Conservation (phyloP, 805 yeast genomes). For the Myxozyma kluyveri region DNA sequence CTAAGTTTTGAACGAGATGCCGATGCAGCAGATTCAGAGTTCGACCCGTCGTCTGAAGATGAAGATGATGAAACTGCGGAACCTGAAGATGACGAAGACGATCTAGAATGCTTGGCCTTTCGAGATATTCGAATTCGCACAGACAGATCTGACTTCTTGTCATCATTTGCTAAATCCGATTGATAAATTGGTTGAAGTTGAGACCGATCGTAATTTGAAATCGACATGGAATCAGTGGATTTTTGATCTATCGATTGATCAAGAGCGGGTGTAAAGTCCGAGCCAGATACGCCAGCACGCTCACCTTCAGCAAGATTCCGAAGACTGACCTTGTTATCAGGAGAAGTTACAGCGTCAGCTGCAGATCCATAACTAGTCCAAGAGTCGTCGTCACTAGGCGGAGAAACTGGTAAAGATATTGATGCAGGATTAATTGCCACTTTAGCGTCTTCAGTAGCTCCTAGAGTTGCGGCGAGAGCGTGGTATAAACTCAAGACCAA, state of each 20-base stretch:
- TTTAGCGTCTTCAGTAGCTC: conserved; percentile 11
- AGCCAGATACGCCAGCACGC: conserved; percentile 1
- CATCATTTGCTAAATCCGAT: background rate
- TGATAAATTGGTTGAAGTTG: background rate
- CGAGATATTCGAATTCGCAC: background rate
- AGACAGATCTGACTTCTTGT: background rate
- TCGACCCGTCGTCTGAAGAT: background rate
- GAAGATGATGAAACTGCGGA: background rate
- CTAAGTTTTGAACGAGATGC: background rate
- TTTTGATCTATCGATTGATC: too few relatives aligned
- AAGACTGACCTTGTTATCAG: background rate
- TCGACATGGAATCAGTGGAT: too few relatives aligned
- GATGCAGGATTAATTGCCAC: background rate
- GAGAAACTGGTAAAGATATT: background rate
- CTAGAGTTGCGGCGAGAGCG: conserved; percentile 13
- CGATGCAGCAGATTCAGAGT: background rate
- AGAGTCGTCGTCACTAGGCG: background rate
- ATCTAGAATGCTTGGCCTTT: background rate
- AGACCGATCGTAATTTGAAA: too few relatives aligned
- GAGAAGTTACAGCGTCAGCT: background rate
- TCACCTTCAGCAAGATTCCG: conserved; percentile 16
- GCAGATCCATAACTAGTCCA: background rate
- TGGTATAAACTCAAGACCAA: conserved; percentile 3
- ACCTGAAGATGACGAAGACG: background rate
- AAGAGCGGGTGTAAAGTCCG: too few relatives aligned